Evolutionary conservation across 1,284 basidiomycete species (phyloP).

Genomic region (Golubevia pallescens): DNA sequence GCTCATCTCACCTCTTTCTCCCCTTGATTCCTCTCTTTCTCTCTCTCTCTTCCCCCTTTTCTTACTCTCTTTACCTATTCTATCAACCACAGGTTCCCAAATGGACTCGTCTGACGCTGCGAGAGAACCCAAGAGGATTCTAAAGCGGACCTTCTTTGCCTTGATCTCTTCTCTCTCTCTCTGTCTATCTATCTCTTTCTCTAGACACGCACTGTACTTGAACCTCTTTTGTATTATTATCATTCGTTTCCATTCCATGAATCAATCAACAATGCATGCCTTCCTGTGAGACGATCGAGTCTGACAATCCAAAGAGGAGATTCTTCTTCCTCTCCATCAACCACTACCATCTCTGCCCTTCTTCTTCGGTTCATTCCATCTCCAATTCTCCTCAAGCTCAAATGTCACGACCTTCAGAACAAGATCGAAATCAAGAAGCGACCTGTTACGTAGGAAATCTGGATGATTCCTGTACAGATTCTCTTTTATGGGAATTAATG

Average conservation of each 20-base stretch:
- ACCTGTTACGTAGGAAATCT: conserved; percentile 64
- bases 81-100: conserved; percentile 33
- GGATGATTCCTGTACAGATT: conserved; percentile 55
- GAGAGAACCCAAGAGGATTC: conserved; percentile 88
- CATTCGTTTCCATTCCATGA: no score
- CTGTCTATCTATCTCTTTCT: no score
- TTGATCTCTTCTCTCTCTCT: no score
- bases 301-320: no score
- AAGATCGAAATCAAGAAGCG: conserved; percentile 60
- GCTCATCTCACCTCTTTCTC: neutral
- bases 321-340: no score
- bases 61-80: neutral
- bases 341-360: no score
- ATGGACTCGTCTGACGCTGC: conserved; percentile 69
- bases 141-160: conserved; percentile 67
- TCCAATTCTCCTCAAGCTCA: neutral
- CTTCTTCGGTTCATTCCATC: neutral
- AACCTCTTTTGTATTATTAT: no score
- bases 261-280: no score
- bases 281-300: no score
- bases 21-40: neutral
- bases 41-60: neutral
- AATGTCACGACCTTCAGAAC: conserved; percentile 42
- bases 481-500: conserved; percentile 63
- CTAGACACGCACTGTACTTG: no score